These are phyloP conservation scores for Backusella parvicylindrica DNA, from an alignment of 192 early-diverging fungal species.

Conservation along the genomic window DNA sequence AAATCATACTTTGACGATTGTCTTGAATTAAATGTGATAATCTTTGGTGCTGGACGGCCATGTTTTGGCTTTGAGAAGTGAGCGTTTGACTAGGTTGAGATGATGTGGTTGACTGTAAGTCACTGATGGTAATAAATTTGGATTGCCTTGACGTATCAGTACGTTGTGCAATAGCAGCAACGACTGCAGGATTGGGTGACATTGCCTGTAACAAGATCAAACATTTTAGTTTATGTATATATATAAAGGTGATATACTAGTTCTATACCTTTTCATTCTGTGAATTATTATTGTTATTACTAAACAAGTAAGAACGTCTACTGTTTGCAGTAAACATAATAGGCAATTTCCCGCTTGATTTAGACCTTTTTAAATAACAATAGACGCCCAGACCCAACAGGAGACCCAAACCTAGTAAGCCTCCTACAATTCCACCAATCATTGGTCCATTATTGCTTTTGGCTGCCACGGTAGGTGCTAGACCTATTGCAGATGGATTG, in stretches of 20 bases:
- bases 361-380: not conserved
- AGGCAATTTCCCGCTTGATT: not conserved
- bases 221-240: too few species aligned
- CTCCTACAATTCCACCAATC: conserved; percentile 12
- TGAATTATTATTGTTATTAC: not conserved
- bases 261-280: not conserved
- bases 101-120: not conserved
- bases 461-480: not conserved
- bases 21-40: not conserved
- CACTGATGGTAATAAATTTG: not conserved
- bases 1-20: not conserved
- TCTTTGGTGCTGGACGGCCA: not conserved
- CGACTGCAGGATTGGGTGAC: not conserved
- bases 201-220: not conserved
- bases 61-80: not conserved
- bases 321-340: conserved; percentile 1
- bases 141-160: not conserved
- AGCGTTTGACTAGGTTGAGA: not conserved
- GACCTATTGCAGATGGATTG: not conserved
- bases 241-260: too few species aligned
- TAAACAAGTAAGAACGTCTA: not conserved
- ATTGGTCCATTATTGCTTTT: not conserved
- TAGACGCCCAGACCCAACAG: not conserved
- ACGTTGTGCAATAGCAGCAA: not conserved
- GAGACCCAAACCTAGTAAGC: conserved; percentile 9